Evolutionary conservation across 768 basidiomycete genomes (phyloP).

Genomic region (Rhodotorula graminis): DNA sequence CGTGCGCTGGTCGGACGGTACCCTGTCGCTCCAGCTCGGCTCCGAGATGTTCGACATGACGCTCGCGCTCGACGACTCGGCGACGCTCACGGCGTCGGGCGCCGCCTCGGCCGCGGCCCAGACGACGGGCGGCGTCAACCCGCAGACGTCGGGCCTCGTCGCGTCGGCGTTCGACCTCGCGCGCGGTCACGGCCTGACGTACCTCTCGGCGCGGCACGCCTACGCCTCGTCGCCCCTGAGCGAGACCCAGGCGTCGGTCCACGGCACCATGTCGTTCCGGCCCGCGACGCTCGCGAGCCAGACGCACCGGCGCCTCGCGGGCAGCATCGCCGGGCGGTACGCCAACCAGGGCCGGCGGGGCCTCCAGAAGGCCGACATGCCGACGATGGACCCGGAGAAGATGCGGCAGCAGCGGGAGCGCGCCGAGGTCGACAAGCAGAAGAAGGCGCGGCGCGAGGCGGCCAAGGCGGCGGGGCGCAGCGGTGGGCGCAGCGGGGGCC

Average conservation of each 20-base stretch:
- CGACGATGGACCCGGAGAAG: not conserved
- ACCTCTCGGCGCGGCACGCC: slow-evolving; percentile 76
- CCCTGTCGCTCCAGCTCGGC: slow-evolving; percentile 81
- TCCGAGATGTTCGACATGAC: slow-evolving; percentile 90
- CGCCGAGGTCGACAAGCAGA: slow-evolving; percentile 28
- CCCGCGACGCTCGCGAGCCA: slow-evolving; percentile 87
- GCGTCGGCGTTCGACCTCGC: slow-evolving; percentile 43
- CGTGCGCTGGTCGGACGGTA: slow-evolving; percentile 93
- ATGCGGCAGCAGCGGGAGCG: not conserved
- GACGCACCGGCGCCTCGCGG: slow-evolving; percentile 81
- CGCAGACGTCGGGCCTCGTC: slow-evolving; percentile 46
- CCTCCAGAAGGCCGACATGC: slow-evolving; percentile 57
- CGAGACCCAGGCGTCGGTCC: slow-evolving; percentile 77
- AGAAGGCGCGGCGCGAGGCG: slow-evolving; percentile 35
- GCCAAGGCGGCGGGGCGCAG: slow-evolving; percentile 15
- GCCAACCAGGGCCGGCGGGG: slow-evolving; percentile 62
- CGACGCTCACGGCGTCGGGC: slow-evolving; percentile 44
- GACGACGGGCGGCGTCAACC: slow-evolving; percentile 50
- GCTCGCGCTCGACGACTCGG: slow-evolving; percentile 71
- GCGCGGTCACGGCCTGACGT: slow-evolving; percentile 65
- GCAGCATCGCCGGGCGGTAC: slow-evolving; percentile 78
- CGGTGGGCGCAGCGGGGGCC: not conserved
- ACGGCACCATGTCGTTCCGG: slow-evolving; percentile 74
- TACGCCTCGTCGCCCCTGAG: slow-evolving; percentile 65
- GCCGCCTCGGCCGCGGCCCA: slow-evolving; percentile 54